These are phyloP conservation scores for Colletotrichum gigasporum DNA, from an alignment of 2,329 filamentous ascomycete species.

Conservation along the genomic window DNA sequence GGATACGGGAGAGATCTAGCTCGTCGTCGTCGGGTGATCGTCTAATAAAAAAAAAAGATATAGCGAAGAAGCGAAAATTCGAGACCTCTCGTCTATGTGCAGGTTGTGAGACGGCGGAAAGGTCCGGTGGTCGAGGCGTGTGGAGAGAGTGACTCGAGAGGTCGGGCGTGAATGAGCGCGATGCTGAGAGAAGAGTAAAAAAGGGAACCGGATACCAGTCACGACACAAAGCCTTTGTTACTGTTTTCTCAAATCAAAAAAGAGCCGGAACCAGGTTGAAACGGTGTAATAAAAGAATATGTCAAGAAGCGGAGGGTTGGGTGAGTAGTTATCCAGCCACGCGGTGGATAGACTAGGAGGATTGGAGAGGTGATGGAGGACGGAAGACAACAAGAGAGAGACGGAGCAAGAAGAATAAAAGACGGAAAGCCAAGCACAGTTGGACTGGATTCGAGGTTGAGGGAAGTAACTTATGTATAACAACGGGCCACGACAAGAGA, in stretches of 20 bases:
- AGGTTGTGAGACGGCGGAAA: constrained; percentile 11
- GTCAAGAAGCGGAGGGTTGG: constrained; percentile 19
- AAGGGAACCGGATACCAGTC: constrained; percentile 30
- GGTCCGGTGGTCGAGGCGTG: constrained; percentile 20
- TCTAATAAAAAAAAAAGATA: constrained; percentile 7
- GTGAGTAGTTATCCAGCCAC: constrained; percentile 23
- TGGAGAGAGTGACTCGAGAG: constrained; percentile 18
- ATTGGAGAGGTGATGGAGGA: neutral
- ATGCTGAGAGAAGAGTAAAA: constrained; percentile 16
- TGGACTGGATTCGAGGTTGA: constrained; percentile 20
- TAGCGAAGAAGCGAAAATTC: constrained; percentile 26
- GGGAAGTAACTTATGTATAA: constrained; percentile 30
- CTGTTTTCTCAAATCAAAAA: constrained; percentile 7
- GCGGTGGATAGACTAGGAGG: constrained; percentile 16
- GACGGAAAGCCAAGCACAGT: constrained; percentile 29
- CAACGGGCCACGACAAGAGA: constrained; percentile 25
- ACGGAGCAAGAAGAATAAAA: constrained; percentile 29
- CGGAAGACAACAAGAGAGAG: constrained; percentile 15
- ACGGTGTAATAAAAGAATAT: constrained; percentile 27
- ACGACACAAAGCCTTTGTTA: constrained; percentile 28
- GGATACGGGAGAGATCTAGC: constrained; percentile 30
- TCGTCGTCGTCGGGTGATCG: constrained; percentile 22
- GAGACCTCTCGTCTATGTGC: constrained; percentile 28
- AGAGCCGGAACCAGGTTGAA: constrained; percentile 20
- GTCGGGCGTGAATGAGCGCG: constrained; percentile 13